A percentile compares a stretch with the other conserved stretches of the same genome.
phyloP scores from a whole-genome alignment of 2,329 filamentous ascomycete species.

The Colletotrichum scovillei region DNA sequence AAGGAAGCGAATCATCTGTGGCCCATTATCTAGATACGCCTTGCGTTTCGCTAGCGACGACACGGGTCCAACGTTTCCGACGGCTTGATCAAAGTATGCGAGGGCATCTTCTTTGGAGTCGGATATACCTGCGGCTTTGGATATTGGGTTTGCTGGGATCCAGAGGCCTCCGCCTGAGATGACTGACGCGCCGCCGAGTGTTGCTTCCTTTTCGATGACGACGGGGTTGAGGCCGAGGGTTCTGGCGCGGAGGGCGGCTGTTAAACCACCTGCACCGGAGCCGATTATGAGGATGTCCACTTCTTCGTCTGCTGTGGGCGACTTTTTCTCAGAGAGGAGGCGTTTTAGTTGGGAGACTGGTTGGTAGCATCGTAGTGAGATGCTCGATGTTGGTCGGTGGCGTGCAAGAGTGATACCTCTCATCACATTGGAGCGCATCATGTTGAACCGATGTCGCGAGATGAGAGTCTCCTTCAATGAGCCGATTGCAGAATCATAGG shows the following conservation, averaged over 20 bases:
- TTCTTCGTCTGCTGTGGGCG: background rate
- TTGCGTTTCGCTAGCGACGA: conserved; percentile 41
- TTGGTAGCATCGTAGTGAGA: background rate
- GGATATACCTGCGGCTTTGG: conserved; percentile 33
- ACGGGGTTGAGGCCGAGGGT: conserved; percentile 40
- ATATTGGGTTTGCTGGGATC: conserved; percentile 46
- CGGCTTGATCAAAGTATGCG: conserved; percentile 42
- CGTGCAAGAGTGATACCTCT: background rate
- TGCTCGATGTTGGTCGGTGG: background rate
- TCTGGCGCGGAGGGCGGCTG: conserved; percentile 43
- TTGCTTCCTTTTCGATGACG: conserved; percentile 46
- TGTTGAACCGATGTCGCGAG: background rate
- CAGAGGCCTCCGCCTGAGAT: conserved; percentile 49
- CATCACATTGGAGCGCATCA: background rate
- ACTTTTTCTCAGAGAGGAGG: background rate
- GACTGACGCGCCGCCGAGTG: conserved; percentile 47
- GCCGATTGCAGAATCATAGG: too few species aligned
- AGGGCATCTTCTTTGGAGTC: conserved; percentile 42
- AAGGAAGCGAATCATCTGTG: conserved; percentile 46
- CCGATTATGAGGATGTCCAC: conserved; percentile 44
- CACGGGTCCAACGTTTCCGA: conserved; percentile 43
- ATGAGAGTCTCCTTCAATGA: too few species aligned
- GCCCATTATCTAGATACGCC: conserved; percentile 45
- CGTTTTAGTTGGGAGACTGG: background rate
- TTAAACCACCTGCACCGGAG: conserved; percentile 45